Conservation (phyloP, 257 asterid species). For the Striga asiatica region DNA sequence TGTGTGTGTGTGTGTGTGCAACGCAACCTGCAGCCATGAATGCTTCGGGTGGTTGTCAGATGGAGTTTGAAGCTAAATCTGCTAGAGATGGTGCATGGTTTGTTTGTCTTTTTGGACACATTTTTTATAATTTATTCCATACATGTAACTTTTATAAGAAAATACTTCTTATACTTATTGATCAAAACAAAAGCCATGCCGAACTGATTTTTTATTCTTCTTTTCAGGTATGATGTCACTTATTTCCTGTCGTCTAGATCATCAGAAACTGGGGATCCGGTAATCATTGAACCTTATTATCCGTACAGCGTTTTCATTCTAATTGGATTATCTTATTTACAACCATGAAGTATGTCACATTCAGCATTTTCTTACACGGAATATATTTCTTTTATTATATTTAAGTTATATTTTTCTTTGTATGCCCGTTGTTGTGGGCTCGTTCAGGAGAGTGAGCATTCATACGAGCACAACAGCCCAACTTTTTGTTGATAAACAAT, state of each 20-base stretch:
- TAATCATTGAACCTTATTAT: conserved; percentile 22
- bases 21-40: conserved; percentile 32
- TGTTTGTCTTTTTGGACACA: conserved; percentile 20
- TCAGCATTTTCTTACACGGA: too few relatives aligned
- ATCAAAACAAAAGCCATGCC: neutral
- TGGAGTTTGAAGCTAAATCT: conserved; percentile 68
- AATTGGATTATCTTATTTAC: conserved; percentile 7
- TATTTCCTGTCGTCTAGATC: conserved; percentile 43
- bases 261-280: conserved; percentile 50
- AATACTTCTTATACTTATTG: neutral
- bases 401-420: too few relatives aligned
- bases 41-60: conserved; percentile 32
- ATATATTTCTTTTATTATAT: too few relatives aligned
- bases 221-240: conserved; percentile 57
- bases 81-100: conserved; percentile 77
- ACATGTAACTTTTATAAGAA: too few relatives aligned
- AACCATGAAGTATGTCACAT: too few relatives aligned
- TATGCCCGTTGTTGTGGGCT: too few relatives aligned
- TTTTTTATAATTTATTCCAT: neutral
- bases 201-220: neutral
- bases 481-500: too few relatives aligned
- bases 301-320: conserved; percentile 1
- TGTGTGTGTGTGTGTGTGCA: conserved; percentile 1
- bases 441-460: too few relatives aligned
- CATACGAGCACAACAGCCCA: too few relatives aligned